These are phyloP conservation scores for Pythium insidiosum DNA, from an alignment of 352 stramenopile species.

Conservation along the genomic window DNA sequence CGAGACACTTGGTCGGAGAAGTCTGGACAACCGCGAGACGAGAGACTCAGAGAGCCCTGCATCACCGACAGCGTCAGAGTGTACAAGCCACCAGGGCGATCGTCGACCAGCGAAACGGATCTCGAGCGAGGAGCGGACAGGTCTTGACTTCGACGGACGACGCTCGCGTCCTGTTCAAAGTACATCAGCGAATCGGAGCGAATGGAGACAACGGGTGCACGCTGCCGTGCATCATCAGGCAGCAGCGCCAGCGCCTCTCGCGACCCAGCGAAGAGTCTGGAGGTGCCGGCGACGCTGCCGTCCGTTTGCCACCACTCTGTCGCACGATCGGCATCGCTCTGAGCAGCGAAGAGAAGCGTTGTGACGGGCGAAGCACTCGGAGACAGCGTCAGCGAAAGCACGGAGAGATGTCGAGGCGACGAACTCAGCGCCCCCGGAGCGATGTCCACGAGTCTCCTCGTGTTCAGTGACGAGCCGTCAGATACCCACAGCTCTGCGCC, in stretches of 20 bases:
- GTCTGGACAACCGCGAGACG: too few relatives aligned
- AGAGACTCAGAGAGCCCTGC: slow-evolving; percentile 28
- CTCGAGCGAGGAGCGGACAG: slow-evolving; percentile 1
- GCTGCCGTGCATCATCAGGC: too few relatives aligned
- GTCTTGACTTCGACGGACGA: too few relatives aligned
- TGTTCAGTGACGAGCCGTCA: background rate
- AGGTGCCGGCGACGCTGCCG: slow-evolving; percentile 38
- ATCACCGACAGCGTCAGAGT: slow-evolving; percentile 24
- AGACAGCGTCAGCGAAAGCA: too few relatives aligned
- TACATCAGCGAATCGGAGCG: too few relatives aligned
- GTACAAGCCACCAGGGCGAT: slow-evolving; percentile 9
- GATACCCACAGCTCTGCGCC: slow-evolving; percentile 73
- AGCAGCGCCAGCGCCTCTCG: slow-evolving; percentile 20
- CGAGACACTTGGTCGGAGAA: slow-evolving; percentile 9
- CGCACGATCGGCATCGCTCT: slow-evolving; percentile 19
- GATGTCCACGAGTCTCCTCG: background rate
- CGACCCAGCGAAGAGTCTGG: slow-evolving; percentile 33
- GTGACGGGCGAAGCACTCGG: too few relatives aligned
- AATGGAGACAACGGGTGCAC: too few relatives aligned
- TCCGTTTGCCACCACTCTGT: slow-evolving; percentile 77
- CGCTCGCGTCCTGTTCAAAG: too few relatives aligned
- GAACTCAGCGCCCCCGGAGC: slow-evolving; percentile 23
- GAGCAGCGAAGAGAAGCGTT: slow-evolving; percentile 26
- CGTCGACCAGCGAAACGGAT: slow-evolving; percentile 33
- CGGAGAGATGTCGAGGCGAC: slow-evolving; percentile 32